Evolutionary conservation across 371 early-diverging fungal genomes (phyloP).

Genomic region (Blakeslea trispora): DNA sequence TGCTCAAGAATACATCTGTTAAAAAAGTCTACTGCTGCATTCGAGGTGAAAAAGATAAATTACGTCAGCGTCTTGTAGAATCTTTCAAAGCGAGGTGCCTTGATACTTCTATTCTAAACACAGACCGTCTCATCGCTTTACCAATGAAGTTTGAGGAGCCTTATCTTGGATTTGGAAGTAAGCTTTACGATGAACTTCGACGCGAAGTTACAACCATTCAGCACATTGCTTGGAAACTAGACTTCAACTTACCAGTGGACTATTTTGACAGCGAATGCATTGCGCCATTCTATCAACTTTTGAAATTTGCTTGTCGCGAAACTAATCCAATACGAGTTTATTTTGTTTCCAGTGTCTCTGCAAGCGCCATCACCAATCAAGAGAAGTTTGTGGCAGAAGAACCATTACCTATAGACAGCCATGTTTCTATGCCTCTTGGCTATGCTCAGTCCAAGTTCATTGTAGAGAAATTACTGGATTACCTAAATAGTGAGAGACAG

Average conservation of each 20-base stretch:
- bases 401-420: constrained; percentile 23
- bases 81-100: constrained; percentile 27
- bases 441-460: constrained; percentile 45
- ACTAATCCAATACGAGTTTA: constrained; percentile 32
- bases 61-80: constrained; percentile 20
- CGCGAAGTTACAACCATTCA: constrained; percentile 32
- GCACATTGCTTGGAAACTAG: constrained; percentile 36
- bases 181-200: constrained; percentile 23
- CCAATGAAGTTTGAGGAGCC: constrained; percentile 16
- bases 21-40: constrained; percentile 36
- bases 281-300: constrained; percentile 28
- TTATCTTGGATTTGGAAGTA: constrained; percentile 24
- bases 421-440: constrained; percentile 37
- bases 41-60: constrained; percentile 18
- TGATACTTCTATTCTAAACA: constrained; percentile 16
- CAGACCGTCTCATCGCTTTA: constrained; percentile 12
- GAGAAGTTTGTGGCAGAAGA: constrained; percentile 20
- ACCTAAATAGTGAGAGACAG: constrained; percentile 24
- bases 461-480: constrained; percentile 31
- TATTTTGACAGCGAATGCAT: constrained; percentile 39
- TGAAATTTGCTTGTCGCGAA: constrained; percentile 33
- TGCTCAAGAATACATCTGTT: constrained; percentile 25
- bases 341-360: constrained; percentile 34
- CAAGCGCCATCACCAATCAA: constrained; percentile 6
- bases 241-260: constrained; percentile 33